phyloP scores from a whole-genome alignment of 306 rosid genomes.

The Ochetophila trinervis region DNA sequence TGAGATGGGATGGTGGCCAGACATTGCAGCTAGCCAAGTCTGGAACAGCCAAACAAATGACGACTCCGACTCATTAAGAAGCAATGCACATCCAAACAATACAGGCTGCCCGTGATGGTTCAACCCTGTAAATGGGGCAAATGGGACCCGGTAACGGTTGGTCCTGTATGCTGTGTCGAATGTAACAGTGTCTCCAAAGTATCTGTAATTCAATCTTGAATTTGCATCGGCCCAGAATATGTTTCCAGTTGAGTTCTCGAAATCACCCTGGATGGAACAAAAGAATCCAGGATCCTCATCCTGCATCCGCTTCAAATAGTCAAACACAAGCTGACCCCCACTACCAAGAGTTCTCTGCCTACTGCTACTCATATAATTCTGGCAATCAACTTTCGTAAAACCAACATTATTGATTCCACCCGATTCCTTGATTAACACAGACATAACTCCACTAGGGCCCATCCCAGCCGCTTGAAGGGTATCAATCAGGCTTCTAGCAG shows the following conservation, averaged over 20 bases:
- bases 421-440: conserved; percentile 32
- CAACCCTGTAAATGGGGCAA: conserved; percentile 46
- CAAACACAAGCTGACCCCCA: conserved; percentile 36
- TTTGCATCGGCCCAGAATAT: conserved; percentile 37
- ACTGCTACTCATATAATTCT: conserved; percentile 41
- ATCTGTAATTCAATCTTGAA: conserved; percentile 32
- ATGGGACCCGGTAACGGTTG: conserved; percentile 37
- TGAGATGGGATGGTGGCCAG: conserved; percentile 31
- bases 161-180: conserved; percentile 37
- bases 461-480: conserved; percentile 41
- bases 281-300: conserved; percentile 34
- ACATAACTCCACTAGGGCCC: conserved; percentile 45
- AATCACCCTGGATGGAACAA: conserved; percentile 37
- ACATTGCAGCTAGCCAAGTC: conserved; percentile 41
- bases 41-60: conserved; percentile 45
- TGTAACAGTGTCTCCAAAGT: conserved; percentile 41
- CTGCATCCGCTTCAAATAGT: conserved; percentile 38
- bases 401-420: conserved; percentile 39
- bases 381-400: conserved; percentile 40
- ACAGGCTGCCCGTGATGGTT: conserved; percentile 41
- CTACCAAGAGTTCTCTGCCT: conserved; percentile 38
- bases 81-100: conserved; percentile 44
- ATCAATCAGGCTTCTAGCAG: conserved; percentile 38
- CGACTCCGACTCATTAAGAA: conserved; percentile 43
- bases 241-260: conserved; percentile 27